Base-by-base conservation (phyloP, 2,329 filamentous ascomycete genomes). In the Aphanoascus verrucosus region DNA sequence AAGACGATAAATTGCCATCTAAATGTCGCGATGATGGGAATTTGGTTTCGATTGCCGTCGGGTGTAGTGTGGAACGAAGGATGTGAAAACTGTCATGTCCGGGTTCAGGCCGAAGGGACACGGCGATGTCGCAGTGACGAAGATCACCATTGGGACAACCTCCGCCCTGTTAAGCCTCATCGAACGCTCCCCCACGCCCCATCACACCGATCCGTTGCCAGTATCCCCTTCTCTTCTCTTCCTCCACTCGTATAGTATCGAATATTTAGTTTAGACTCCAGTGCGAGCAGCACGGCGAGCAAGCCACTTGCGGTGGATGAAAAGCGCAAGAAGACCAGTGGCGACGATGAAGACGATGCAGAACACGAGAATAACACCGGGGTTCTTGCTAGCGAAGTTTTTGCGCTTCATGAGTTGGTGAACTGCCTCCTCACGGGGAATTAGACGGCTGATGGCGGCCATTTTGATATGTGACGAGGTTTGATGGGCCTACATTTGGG, bases 361-460 rank as follows among this genome's bases (percentile, higher is more conserved):
- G 67, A 84, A 81, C 54, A 84, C 81, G 58, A 83, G 70, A 49
- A 84, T 73, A 57, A 83, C 79, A 66, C 81, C 81, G 43, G 77
- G 73, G 62, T 84, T 77, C 32, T 67, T 62, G 56, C 67, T 60
- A 20, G 80, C 78, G 77, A 78, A 84, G 72, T 82, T 79, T 54
- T 64, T 63, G 57, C 74, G 75, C 72, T 76, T 80, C 63, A 70
- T 64, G 57, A 81, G 61, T 49, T 69, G 66, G 45, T 60, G 56
- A 15, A 59, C 32, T 23, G 31, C 38, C 28, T 48, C 55, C 49
- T 55, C 53, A 40, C 57, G 55, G 17, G 49, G 15, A 23, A 56
- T 55, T 20, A 62, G 63, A 14, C 12, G 19, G 63, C 59, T 67
- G 52, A 65, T 60, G 23, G 63, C 59, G 34, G 65, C 56, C 65